A percentile compares a stretch with the other conserved stretches of the same genome.
These are phyloP conservation scores for Coniella lustricola DNA, from an alignment of 2,329 filamentous ascomycete genomes.

Conservation along the genomic window DNA sequence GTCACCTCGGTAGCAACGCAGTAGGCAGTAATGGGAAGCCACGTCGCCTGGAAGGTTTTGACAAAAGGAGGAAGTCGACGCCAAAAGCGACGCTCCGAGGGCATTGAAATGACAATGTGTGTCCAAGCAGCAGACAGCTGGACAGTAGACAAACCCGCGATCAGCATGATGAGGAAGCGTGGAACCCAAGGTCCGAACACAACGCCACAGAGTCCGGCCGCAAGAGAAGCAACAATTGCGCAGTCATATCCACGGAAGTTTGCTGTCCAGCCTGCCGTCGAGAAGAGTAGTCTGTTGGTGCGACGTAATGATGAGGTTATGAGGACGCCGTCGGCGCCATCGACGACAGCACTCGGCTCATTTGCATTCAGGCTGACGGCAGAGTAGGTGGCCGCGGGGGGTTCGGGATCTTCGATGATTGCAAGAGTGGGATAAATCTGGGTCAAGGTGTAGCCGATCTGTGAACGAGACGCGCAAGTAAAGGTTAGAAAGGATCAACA, in stretches of 20 bases:
- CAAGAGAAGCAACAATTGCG: constrained; percentile 32
- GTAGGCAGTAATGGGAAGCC: constrained; percentile 57
- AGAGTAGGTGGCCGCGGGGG: constrained; percentile 41
- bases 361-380: constrained; percentile 38
- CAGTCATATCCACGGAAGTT: constrained; percentile 63
- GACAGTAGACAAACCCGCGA: constrained; percentile 55
- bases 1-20: constrained; percentile 50
- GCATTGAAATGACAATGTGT: constrained; percentile 73
- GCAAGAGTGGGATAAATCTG: constrained; percentile 47
- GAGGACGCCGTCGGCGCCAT: constrained; percentile 29
- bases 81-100: constrained; percentile 57
- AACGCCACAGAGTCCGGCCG: constrained; percentile 31
- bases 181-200: constrained; percentile 32
- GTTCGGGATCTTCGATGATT: constrained; percentile 51
- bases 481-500: neutral
- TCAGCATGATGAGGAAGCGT: constrained; percentile 42
- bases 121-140: constrained; percentile 74
- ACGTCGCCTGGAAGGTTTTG: constrained; percentile 60
- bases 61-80: constrained; percentile 61
- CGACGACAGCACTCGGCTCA: constrained; percentile 26
- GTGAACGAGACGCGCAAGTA: constrained; percentile 7
- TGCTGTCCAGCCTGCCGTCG: constrained; percentile 56
- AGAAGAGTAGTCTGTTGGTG: constrained; percentile 48
- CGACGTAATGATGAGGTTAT: constrained; percentile 46
- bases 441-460: constrained; percentile 45